These are phyloP conservation scores for Lepidium aucheri DNA, from an alignment of 345 rosid genomes.

Conservation along the genomic window DNA sequence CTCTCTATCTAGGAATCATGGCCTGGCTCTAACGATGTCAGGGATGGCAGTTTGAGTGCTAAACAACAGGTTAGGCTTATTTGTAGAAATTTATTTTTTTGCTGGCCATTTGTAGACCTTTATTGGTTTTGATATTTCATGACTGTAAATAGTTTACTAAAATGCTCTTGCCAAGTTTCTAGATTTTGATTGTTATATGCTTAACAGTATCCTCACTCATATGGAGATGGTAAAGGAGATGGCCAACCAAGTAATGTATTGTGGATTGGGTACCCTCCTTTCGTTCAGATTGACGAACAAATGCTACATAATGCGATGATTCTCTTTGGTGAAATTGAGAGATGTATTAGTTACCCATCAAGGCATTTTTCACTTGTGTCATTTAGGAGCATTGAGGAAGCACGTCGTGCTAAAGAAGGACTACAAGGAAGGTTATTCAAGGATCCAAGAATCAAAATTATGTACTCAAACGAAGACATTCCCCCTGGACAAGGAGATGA, in stretches of 20 bases:
- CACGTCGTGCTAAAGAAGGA: constrained; percentile 90
- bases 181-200: not conserved
- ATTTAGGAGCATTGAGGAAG: constrained; percentile 91
- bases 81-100: not conserved
- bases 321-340: constrained; percentile 96
- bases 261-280: constrained; percentile 96
- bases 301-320: constrained; percentile 96
- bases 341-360: constrained; percentile 51
- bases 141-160: not conserved
- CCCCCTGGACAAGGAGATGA: constrained; percentile 58
- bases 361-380: constrained; percentile 83
- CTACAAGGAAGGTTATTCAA: constrained; percentile 87
- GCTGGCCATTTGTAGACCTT: not conserved
- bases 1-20: constrained; percentile 50
- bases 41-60: constrained; percentile 35
- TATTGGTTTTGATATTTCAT: not conserved
- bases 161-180: not conserved
- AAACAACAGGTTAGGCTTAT: constrained; percentile 49
- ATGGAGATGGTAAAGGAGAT: constrained; percentile 42
- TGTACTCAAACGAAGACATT: constrained; percentile 63
- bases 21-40: constrained; percentile 45
- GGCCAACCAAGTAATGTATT: constrained; percentile 75
- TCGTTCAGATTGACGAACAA: constrained; percentile 80
- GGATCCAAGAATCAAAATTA: constrained; percentile 82
- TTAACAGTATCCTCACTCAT: constrained; percentile 44